Evolutionary conservation across 2,329 filamentous ascomycete genomes (phyloP), one percentile per base, ranked within the genome.

Genomic region (Alternaria gaisen): DNA sequence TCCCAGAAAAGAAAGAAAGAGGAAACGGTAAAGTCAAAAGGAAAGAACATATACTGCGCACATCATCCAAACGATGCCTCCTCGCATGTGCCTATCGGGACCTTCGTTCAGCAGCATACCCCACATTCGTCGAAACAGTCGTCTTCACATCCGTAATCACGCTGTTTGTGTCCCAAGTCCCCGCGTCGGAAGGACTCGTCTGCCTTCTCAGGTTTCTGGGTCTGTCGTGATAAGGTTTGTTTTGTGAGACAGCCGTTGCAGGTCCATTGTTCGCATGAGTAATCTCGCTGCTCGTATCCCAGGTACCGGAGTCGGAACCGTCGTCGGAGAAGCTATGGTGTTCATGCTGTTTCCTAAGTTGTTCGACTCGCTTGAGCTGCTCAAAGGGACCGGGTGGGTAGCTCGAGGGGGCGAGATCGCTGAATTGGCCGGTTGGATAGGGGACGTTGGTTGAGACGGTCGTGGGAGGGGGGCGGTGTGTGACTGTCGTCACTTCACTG

Each of bases 91-190:
- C 41, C 22, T 56, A 60, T 52, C 55, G 47, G 22, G 34, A 41
- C 28, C 53, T 34, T 24, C 58, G 41, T 22, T 56, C 52, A 47
- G 47, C 34, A 46, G 50, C n/a, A 30, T 53, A 58, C 41, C 50
- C 34, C 32, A 56, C 52, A 32, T 59, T 56, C n/a, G 43, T 60
- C 34, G 54, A 52, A 46, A 63, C 54, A 22, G 41, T 58, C 54
- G 58, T 61, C 38, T 58, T 58, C 42, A 58, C 47, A 24, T 61
- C 58, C 42, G 58, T 61, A 48, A 61, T 24, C 46, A 61, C 42
- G 53, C 58, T 61, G 22, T 53, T 58, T 14, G 58, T 61, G 24
- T 61, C 58, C 58, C 58, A 61, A 18, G 58, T 61, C 7, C 58
- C 58, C 6, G 42, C 48, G 16, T 58, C 58, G 4, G 58, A 60